Base-by-base conservation (phyloP, 306 rosid species). In the Rosa persica region DNA sequence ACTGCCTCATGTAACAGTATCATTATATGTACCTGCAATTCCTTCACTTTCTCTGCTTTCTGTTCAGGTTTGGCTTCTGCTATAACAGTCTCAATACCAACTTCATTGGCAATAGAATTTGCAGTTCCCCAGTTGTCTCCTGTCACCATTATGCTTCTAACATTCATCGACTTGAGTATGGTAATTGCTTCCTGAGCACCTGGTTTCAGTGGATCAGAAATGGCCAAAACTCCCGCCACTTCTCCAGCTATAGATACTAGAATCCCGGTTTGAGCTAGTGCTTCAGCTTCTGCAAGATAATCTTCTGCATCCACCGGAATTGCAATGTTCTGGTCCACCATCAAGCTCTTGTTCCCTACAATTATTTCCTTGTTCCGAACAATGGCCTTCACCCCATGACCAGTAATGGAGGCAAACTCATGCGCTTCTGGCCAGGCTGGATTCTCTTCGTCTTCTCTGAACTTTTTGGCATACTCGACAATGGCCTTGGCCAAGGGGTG, bases 61-160 rank as follows among this genome's bases (percentile, higher is more conserved):
- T 77, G 78, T 42, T 87, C 89, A 0, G 96, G 96, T 67, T 79
- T 90, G 38, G 93, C 89, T 79, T 90, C 96, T 46, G 93, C 93
- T 39, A 89, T 80, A 40, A 87, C 89, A 40, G 77, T 65, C 34
- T 85, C 87, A 6, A 90, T 87, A 36, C 93, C 96, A 75, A 83
- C 96, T 82, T 89, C 90, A 27, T 82, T 87, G 7, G 93, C 91
- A 51, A 89, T 82, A 67, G 96, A 87, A 51, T 90, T 85, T 46
- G 96, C 96, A 16, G 96, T 90, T 58, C 93, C 96, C 93, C 89
- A 87, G n/a, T 90, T 90, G 79, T 90, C 93, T 43, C 93, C 96
- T 16, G 96, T 90, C 72, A 90, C 93, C 93, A 90, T 84, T 80
- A 90, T 87, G 88, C 89, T 84, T 75, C 9, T 84, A 46, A 89